These are phyloP conservation scores for Termitomyces sp. DNA, from an alignment of 768 basidiomycete genomes.

Conservation along the genomic window DNA sequence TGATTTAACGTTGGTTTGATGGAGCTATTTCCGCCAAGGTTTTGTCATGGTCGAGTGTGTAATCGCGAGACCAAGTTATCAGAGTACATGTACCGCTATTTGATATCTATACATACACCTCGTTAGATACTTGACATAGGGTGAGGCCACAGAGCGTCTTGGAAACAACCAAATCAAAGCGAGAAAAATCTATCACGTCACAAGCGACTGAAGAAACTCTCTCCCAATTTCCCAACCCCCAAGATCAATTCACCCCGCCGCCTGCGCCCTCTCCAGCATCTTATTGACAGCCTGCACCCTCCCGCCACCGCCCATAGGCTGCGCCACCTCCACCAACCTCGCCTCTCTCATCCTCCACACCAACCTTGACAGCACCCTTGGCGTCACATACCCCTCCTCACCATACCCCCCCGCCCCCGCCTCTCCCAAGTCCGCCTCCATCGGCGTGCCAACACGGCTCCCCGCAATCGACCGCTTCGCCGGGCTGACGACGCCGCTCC, in stretches of 20 bases:
- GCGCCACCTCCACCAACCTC: slow-evolving; percentile 50
- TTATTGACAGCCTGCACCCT: slow-evolving; percentile 61
- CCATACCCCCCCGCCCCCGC: slow-evolving; percentile 9
- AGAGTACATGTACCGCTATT: too few relatives aligned
- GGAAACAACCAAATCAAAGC: too few relatives aligned
- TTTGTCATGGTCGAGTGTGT: neutral
- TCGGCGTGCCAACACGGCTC: slow-evolving; percentile 24
- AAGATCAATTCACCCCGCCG: slow-evolving; percentile 42
- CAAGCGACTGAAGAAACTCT: neutral
- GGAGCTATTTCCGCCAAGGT: too few relatives aligned
- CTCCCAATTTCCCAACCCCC: too few relatives aligned
- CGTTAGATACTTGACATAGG: too few relatives aligned
- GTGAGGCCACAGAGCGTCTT: too few relatives aligned
- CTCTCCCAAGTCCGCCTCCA: slow-evolving; percentile 13
- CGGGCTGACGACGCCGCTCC: slow-evolving; percentile 14
- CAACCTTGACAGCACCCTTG: slow-evolving; percentile 47
- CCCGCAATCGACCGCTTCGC: slow-evolving; percentile 21
- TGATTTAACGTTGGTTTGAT: neutral
- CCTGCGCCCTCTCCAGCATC: slow-evolving; percentile 67
- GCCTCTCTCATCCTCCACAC: slow-evolving; percentile 65
- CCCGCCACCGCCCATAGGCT: slow-evolving; percentile 40
- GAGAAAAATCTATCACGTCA: too few relatives aligned
- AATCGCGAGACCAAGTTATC: too few relatives aligned
- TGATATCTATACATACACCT: too few relatives aligned
- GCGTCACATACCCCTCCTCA: slow-evolving; percentile 44